phyloP scores from a whole-genome alignment of 2,329 filamentous ascomycete species.

The Botryotinia narcissicola region DNA sequence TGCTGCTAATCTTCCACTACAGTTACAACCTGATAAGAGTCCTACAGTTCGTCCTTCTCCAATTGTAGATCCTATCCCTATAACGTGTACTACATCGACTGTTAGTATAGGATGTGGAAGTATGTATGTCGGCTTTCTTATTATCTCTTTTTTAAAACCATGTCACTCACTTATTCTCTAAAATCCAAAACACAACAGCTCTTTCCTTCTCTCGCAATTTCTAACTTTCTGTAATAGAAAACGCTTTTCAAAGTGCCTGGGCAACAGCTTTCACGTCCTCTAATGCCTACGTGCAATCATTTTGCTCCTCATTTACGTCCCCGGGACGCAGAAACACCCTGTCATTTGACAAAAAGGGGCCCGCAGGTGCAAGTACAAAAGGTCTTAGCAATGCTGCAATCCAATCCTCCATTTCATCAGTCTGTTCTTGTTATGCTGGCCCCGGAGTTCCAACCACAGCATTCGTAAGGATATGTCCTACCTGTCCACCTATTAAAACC shows the following conservation, averaged over 20 bases:
- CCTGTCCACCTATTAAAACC: not conserved
- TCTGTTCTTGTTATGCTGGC: slow-evolving; percentile 4
- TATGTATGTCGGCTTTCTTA: not conserved
- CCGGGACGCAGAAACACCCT: not conserved
- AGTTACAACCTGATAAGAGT: not conserved
- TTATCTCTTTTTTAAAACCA: not conserved
- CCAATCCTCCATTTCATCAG: slow-evolving; percentile 9
- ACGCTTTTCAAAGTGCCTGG: slow-evolving; percentile 12
- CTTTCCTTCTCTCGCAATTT: too few species aligned
- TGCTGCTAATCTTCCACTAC: not conserved
- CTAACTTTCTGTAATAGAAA: not conserved
- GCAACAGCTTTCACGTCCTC: slow-evolving; percentile 3
- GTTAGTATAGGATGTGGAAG: slow-evolving; percentile 3
- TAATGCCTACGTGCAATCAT: not conserved
- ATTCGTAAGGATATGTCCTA: not conserved
- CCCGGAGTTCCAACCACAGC: not conserved
- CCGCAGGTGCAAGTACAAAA: not conserved
- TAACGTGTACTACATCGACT: not conserved
- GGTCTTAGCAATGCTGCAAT: not conserved
- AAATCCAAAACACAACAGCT: too few species aligned
- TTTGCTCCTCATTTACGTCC: slow-evolving; percentile 3
- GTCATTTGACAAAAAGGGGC: not conserved
- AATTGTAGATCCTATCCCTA: not conserved
- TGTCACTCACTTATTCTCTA: not conserved
- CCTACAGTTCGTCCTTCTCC: not conserved